A percentile compares a stretch with the other conserved stretches of the same genome.
Evolutionary conservation across 257 asterid species (phyloP).

Genomic region (Solanum ossicruentum): DNA sequence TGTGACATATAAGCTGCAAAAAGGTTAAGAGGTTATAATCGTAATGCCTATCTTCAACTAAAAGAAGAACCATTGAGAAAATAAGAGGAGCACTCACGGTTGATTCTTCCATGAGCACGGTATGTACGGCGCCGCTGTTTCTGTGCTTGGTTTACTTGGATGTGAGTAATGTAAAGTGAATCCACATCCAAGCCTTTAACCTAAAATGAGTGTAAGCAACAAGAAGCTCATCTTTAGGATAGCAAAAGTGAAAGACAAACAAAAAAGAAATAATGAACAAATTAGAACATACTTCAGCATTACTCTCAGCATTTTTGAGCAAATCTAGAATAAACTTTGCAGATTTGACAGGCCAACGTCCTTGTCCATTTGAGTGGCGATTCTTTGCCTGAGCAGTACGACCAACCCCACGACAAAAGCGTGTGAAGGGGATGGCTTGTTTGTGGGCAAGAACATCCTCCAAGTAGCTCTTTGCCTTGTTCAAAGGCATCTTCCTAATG

Average conservation of each 20-base stretch:
- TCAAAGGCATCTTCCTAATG: slow-evolving; percentile 51
- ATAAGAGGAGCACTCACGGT: slow-evolving; percentile 20
- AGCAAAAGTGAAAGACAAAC: not conserved
- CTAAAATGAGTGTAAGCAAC: slow-evolving; percentile 13
- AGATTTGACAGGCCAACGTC: slow-evolving; percentile 90
- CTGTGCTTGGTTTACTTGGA: slow-evolving; percentile 85
- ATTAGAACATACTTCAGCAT: slow-evolving; percentile 52
- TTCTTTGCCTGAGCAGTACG: slow-evolving; percentile 93
- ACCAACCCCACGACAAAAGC: slow-evolving; percentile 53
- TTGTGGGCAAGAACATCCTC: slow-evolving; percentile 87
- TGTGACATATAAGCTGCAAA: slow-evolving; percentile 76
- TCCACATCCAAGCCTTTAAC: slow-evolving; percentile 93
- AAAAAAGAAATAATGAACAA: not conserved
- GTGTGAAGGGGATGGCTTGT: slow-evolving; percentile 64
- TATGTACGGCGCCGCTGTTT: slow-evolving; percentile 72
- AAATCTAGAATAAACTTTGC: slow-evolving; percentile 62
- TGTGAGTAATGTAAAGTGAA: slow-evolving; percentile 75
- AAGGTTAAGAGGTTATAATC: not conserved
- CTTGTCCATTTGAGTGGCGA: slow-evolving; percentile 81
- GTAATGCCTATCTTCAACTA: not conserved
- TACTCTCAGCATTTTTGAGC: slow-evolving; percentile 79
- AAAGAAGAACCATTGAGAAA: not conserved
- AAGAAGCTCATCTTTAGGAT: not conserved
- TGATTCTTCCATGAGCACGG: slow-evolving; percentile 35
- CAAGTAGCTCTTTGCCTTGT: slow-evolving; percentile 77